phyloP scores from a whole-genome alignment of 1,284 basidiomycete genomes.

The Malassezia pachydermatis region DNA sequence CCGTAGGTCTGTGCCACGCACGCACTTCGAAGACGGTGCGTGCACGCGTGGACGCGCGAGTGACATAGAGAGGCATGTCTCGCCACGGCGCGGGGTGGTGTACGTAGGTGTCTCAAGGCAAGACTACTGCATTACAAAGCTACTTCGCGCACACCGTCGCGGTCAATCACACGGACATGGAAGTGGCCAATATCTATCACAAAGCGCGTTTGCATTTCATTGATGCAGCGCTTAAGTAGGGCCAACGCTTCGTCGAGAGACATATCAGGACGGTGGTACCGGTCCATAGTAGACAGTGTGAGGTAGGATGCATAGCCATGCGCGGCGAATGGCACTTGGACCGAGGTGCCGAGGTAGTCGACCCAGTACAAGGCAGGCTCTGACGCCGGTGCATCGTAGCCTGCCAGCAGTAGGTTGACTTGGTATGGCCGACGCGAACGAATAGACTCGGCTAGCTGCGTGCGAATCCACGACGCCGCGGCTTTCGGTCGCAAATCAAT shows the following conservation, averaged over 20 bases:
- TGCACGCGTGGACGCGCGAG: neutral
- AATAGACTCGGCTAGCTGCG: slow-evolving; percentile 75
- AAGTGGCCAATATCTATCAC: slow-evolving; percentile 66
- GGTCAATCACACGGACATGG: slow-evolving; percentile 82
- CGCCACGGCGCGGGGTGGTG: too few species aligned
- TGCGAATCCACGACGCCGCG: slow-evolving; percentile 87
- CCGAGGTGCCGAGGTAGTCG: slow-evolving; percentile 84
- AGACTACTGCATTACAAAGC: slow-evolving; percentile 53
- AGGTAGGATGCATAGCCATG: slow-evolving; percentile 95
- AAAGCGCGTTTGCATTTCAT: slow-evolving; percentile 70
- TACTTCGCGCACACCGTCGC: slow-evolving; percentile 70
- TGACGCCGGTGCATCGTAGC: slow-evolving; percentile 63
- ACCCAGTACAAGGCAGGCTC: slow-evolving; percentile 79
- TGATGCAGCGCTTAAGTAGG: slow-evolving; percentile 71
- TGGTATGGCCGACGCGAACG: slow-evolving; percentile 78
- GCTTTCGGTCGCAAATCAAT: slow-evolving; percentile 78
- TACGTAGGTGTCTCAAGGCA: neutral
- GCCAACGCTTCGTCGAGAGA: slow-evolving; percentile 72
- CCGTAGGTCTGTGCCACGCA: slow-evolving; percentile 6
- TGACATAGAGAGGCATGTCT: too few species aligned
- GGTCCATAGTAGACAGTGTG: slow-evolving; percentile 77
- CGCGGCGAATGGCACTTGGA: slow-evolving; percentile 80
- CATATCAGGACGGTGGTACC: slow-evolving; percentile 66
- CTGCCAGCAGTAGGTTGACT: slow-evolving; percentile 85
- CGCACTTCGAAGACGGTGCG: neutral